Percentiles rank a stretch among this genome's conserved stretches.
phyloP scores from a whole-genome alignment of 345 rosid species.

The Punica granatum region DNA sequence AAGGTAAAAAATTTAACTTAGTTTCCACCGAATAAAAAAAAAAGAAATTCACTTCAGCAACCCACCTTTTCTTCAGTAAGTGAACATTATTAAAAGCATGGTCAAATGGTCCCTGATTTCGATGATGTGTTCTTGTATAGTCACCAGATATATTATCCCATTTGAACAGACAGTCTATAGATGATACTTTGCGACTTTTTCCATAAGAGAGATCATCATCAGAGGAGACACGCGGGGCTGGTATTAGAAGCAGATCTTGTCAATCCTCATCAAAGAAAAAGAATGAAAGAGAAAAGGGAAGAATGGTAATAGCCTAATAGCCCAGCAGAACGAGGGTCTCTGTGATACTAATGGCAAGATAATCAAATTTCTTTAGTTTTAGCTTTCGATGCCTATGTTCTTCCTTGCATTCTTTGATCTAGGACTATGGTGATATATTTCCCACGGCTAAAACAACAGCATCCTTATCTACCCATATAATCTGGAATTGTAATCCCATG shows the following conservation, averaged over 20 bases:
- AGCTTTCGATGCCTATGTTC: too few species aligned
- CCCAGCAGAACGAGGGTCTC: too few species aligned
- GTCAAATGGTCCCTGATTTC: conserved; percentile 22
- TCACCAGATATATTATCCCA: conserved; percentile 23
- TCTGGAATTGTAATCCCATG: neutral
- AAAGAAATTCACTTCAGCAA: conserved; percentile 1
- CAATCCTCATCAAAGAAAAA: conserved; percentile 14
- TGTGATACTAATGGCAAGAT: too few species aligned
- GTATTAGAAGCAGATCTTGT: neutral
- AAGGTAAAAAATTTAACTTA: too few species aligned
- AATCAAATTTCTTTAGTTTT: too few species aligned
- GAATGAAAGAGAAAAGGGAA: conserved; percentile 24
- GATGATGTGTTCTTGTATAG: conserved; percentile 17
- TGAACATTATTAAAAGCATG: conserved; percentile 28
- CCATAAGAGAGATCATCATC: conserved; percentile 31
- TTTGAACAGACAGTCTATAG: conserved; percentile 16
- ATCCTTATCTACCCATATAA: neutral
- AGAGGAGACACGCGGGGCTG: neutral
- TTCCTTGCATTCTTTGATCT: too few species aligned
- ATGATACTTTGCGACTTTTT: conserved; percentile 1
- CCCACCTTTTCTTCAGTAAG: conserved; percentile 43
- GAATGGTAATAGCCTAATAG: too few species aligned
- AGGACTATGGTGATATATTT: too few species aligned
- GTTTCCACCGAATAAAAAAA: too few species aligned
- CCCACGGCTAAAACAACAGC: neutral